A percentile compares a stretch with the other conserved stretches of the same genome.
Evolutionary conservation across 2,329 filamentous ascomycete genomes (phyloP).

Genomic region (Pseudogymnoascus sp.): DNA sequence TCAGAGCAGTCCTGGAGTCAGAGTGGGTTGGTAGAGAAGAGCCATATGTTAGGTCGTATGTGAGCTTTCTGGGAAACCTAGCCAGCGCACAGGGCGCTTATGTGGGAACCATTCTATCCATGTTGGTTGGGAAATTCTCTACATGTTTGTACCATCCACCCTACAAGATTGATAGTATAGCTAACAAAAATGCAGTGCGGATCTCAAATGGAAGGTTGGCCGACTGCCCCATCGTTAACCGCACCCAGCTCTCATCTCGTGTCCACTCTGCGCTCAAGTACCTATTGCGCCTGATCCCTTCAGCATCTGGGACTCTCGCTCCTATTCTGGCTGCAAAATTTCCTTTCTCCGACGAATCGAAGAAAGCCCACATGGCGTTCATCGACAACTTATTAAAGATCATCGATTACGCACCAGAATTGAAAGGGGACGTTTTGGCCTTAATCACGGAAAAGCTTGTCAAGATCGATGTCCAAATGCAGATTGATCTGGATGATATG

Average conservation of each 20-base stretch:
- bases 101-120: conserved; percentile 64
- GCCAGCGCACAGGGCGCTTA: conserved; percentile 78
- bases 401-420: conserved; percentile 66
- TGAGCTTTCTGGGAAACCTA: conserved; percentile 61
- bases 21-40: conserved; percentile 60
- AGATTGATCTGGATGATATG: conserved; percentile 84
- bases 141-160: conserved; percentile 34
- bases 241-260: conserved; percentile 58
- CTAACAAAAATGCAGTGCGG: conserved; percentile 33
- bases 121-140: conserved; percentile 73
- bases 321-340: conserved; percentile 62
- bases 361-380: conserved; percentile 76
- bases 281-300: conserved; percentile 72
- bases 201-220: conserved; percentile 27
- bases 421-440: conserved; percentile 73
- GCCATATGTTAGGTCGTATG: conserved; percentile 59
- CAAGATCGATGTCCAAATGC: conserved; percentile 92
- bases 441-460: conserved; percentile 80
- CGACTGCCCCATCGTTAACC: conserved; percentile 51
- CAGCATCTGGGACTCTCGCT: conserved; percentile 63
- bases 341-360: conserved; percentile 68
- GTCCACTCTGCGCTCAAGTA: conserved; percentile 70
- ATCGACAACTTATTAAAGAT: conserved; percentile 76
- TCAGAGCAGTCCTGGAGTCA: conserved; percentile 51
- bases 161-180: conserved; percentile 28